Percentiles rank a stretch among this genome's conserved stretches.
phyloP scores from a whole-genome alignment of 164 flowering plant genomes.

The Berberis vulgaris region DNA sequence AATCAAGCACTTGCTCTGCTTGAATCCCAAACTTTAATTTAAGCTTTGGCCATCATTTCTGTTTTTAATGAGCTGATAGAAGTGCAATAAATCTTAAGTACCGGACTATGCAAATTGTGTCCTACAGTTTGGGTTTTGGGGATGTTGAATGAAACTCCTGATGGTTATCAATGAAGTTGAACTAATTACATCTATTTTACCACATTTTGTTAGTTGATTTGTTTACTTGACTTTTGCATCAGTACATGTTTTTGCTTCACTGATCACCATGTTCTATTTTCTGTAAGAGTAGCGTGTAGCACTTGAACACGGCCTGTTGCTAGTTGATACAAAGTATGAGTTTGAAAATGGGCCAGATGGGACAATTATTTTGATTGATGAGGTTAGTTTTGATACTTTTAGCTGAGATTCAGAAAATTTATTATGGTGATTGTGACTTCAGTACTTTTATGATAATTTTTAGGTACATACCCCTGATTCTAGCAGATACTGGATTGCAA shows the following conservation, averaged over 20 bases:
- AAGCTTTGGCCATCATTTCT: no score
- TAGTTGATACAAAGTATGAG: constrained; percentile 96
- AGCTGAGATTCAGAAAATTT: not conserved
- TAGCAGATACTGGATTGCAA: constrained; percentile 94
- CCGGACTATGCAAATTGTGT: no score
- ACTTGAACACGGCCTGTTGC: constrained; percentile 69
- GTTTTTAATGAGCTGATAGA: no score
- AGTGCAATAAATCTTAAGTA: no score
- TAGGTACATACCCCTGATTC: constrained; percentile 99
- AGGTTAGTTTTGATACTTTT: constrained; percentile 36
- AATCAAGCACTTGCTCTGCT: no score
- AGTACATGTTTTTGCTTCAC: not conserved
- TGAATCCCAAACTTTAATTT: no score
- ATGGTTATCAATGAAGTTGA: no score
- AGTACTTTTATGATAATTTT: not conserved
- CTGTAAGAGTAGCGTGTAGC: constrained; percentile 55
- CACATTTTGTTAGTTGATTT: no score
- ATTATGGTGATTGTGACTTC: not conserved
- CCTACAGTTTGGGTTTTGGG: no score
- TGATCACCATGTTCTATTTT: not conserved
- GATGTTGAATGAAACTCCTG: no score
- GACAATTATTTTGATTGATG: constrained; percentile 69
- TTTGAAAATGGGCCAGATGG: constrained; percentile 92
- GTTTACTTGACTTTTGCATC: not conserved
- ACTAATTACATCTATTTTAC: no score